phyloP scores from a whole-genome alignment of 768 basidiomycete genomes.

The Boletus rubroflammeus region DNA sequence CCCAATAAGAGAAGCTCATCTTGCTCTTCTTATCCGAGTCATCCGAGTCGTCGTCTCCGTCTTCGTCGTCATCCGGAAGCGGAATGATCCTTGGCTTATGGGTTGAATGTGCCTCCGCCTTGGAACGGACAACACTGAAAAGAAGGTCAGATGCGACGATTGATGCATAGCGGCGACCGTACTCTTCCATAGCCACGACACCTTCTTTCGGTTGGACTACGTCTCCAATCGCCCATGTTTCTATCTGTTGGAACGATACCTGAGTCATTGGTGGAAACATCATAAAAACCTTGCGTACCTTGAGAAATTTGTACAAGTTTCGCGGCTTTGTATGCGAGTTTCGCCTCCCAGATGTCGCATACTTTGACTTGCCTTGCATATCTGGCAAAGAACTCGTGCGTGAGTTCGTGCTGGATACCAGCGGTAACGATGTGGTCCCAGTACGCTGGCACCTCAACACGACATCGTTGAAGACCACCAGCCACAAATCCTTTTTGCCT shows the following conservation, averaged over 20 bases:
- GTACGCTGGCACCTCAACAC: conserved; percentile 87
- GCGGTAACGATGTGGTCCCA: conserved; percentile 81
- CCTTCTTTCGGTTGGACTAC: conserved; percentile 74
- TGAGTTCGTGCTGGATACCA: conserved; percentile 64
- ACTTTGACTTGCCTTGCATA: conserved; percentile 77
- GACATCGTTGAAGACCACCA: conserved; percentile 95
- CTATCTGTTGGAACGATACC: conserved; percentile 51
- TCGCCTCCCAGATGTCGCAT: conserved; percentile 75
- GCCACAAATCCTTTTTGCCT: conserved; percentile 86
- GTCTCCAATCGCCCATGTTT: conserved; percentile 83
- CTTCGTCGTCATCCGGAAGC: conserved; percentile 59
- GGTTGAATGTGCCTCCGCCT: conserved; percentile 53
- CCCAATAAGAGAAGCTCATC: conserved; percentile 94
- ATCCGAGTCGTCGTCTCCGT: conserved; percentile 72
- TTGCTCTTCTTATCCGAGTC: conserved; percentile 88
- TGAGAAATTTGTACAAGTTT: conserved; percentile 91
- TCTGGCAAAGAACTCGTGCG: conserved; percentile 81
- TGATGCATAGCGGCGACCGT: conserved; percentile 30
- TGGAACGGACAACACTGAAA: conserved; percentile 65
- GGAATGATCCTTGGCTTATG: conserved; percentile 66
- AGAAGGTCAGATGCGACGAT: conserved; percentile 6
- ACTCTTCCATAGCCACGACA: conserved; percentile 91
- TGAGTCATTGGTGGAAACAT: neutral
- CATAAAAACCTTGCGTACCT: conserved; percentile 44
- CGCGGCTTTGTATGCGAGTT: conserved; percentile 77